Evolutionary conservation across 192 early-diverging fungal genomes (phyloP).

Genomic region (Coemansia sp.): DNA sequence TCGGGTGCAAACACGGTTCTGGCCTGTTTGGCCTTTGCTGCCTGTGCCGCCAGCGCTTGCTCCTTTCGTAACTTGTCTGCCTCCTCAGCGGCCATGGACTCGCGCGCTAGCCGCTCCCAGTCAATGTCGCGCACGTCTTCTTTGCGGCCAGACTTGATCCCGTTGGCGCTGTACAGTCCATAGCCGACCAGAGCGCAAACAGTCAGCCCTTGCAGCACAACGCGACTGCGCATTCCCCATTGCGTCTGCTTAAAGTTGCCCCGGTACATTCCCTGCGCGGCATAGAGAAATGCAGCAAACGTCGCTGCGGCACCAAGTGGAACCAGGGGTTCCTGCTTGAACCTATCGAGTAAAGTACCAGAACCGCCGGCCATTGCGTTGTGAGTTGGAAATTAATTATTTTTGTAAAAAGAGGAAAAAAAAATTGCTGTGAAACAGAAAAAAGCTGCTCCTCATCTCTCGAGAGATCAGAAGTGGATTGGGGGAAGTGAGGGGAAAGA

Average conservation of each 20-base stretch:
- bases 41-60: slow-evolving; percentile 5
- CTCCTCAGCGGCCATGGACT: slow-evolving; percentile 28
- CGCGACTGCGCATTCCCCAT: slow-evolving; percentile 49
- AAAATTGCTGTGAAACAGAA: too few relatives aligned
- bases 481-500: too few relatives aligned
- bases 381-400: too few relatives aligned
- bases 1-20: slow-evolving; percentile 22
- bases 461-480: too few relatives aligned
- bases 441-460: too few relatives aligned
- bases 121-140: slow-evolving; percentile 34
- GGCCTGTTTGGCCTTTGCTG: slow-evolving; percentile 7
- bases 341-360: slow-evolving; percentile 13
- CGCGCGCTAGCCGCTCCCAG: slow-evolving; percentile 44
- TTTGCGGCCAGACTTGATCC: background rate
- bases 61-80: slow-evolving; percentile 14
- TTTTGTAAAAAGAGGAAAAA: too few relatives aligned
- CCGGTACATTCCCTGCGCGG: slow-evolving; percentile 29
- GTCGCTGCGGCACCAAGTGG: slow-evolving; percentile 36
- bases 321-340: slow-evolving; percentile 49
- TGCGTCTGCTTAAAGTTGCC: slow-evolving; percentile 32
- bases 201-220: slow-evolving; percentile 46
- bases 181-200: slow-evolving; percentile 38
- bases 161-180: slow-evolving; percentile 9
- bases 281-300: slow-evolving; percentile 39
- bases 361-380: slow-evolving; percentile 12